Evolutionary conservation across 2,329 filamentous ascomycete genomes (phyloP).

Genomic region (Zopfia rhizophila): DNA sequence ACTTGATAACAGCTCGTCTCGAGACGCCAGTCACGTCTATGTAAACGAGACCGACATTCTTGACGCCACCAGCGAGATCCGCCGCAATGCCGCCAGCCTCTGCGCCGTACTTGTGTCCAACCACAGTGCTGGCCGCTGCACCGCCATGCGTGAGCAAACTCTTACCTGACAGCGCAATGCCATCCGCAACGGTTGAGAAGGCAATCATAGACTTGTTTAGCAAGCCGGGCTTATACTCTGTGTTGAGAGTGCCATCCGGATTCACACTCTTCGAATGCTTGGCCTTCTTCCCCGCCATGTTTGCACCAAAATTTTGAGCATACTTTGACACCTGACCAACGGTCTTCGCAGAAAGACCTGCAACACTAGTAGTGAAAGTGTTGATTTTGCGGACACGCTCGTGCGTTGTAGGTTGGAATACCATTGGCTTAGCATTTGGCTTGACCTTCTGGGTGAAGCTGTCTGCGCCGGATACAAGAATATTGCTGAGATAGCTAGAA

Average conservation of each 20-base stretch:
- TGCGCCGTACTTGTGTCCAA: slow-evolving; percentile 86
- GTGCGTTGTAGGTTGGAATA: slow-evolving; percentile 87
- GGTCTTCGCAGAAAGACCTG: slow-evolving; percentile 83
- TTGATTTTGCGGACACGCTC: slow-evolving; percentile 88
- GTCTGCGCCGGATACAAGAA: slow-evolving; percentile 80
- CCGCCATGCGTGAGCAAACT: slow-evolving; percentile 79
- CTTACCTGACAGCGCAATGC: slow-evolving; percentile 86
- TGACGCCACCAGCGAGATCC: slow-evolving; percentile 84
- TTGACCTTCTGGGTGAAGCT: slow-evolving; percentile 83
- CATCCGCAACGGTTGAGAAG: slow-evolving; percentile 93
- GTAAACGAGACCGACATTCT: slow-evolving; percentile 96
- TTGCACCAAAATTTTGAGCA: slow-evolving; percentile 90
- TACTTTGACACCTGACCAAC: slow-evolving; percentile 84
- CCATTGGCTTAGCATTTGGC: slow-evolving; percentile 81
- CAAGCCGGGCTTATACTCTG: slow-evolving; percentile 85
- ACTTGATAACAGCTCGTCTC: slow-evolving; percentile 88
- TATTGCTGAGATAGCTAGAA: slow-evolving; percentile 80
- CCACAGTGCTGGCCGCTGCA: slow-evolving; percentile 82
- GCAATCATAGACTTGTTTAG: slow-evolving; percentile 97
- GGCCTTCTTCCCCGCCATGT: slow-evolving; percentile 71
- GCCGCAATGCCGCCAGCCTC: slow-evolving; percentile 84
- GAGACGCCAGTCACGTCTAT: slow-evolving; percentile 96
- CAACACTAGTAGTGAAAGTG: slow-evolving; percentile 82
- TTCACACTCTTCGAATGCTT: slow-evolving; percentile 70
- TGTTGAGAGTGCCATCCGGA: slow-evolving; percentile 72